Conservation (phyloP, 495 filamentous ascomycete genomes). For the Xylaria flabelliformis region DNA sequence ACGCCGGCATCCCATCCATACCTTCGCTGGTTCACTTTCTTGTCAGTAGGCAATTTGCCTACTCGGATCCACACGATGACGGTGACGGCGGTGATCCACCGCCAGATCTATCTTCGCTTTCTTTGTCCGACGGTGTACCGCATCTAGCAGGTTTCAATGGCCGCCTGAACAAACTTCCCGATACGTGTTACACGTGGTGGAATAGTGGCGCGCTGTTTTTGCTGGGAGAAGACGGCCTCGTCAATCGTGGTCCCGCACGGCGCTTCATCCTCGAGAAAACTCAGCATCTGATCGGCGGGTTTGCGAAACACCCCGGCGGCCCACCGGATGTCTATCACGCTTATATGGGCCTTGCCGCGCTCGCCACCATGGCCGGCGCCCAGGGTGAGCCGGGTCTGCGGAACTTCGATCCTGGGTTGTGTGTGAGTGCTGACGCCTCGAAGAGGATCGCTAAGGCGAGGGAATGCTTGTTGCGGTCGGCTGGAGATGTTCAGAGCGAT, state of each 20-base stretch:
- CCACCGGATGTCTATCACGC: constrained; percentile 91
- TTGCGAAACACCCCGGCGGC: constrained; percentile 81
- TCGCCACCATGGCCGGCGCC: constrained; percentile 66
- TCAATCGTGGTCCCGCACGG: constrained; percentile 66
- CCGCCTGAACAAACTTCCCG: constrained; percentile 82
- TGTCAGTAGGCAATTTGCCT: constrained; percentile 68
- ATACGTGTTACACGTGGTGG: constrained; percentile 98
- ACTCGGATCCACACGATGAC: constrained; percentile 58
- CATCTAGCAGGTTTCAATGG: constrained; percentile 75
- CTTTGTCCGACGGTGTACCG: constrained; percentile 36
- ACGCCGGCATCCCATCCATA: constrained; percentile 44
- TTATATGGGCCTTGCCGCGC: constrained; percentile 81
- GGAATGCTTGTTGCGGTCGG: constrained; percentile 35
- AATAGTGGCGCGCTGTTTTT: constrained; percentile 73
- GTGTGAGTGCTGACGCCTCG: constrained; percentile 62
- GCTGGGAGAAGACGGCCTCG: constrained; percentile 65
- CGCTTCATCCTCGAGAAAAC: constrained; percentile 85
- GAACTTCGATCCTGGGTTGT: constrained; percentile 71
- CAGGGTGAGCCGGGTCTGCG: constrained; percentile 57
- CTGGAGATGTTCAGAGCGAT: neutral
- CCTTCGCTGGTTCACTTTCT: constrained; percentile 48
- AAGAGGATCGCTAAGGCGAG: constrained; percentile 51
- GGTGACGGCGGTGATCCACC: constrained; percentile 44
- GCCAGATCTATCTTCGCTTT: constrained; percentile 48
- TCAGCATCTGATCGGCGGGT: constrained; percentile 91